Percentiles rank a stretch among this genome's conserved stretches.
Conservation (phyloP, 208 protist genomes). For the Strigomonas galati region DNA sequence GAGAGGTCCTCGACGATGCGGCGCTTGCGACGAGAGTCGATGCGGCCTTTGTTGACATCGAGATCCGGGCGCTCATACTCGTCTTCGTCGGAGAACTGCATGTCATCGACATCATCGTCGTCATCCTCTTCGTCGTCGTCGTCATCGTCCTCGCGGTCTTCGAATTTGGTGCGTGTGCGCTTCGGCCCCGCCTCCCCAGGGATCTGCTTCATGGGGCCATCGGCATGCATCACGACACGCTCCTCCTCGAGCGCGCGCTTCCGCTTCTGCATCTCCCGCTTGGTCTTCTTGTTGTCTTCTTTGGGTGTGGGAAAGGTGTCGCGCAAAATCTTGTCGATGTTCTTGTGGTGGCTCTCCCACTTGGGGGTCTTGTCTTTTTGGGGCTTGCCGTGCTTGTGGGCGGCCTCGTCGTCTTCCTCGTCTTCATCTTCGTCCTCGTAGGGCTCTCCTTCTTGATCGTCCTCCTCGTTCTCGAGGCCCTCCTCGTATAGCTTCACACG, state of each 20-base stretch:
- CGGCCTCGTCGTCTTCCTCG: conserved; percentile 22
- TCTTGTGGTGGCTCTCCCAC: conserved; percentile 80
- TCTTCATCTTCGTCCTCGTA: conserved; percentile 43
- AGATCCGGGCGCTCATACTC: conserved; percentile 42
- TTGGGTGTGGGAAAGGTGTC: conserved; percentile 79
- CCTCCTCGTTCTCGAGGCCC: conserved; percentile 48
- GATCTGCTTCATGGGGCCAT: conserved; percentile 23
- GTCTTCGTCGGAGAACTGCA: conserved; percentile 42
- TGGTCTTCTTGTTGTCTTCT: conserved; percentile 26
- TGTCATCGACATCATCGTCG: conserved; percentile 43
- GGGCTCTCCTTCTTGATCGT: conserved; percentile 29
- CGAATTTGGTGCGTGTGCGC: conserved; percentile 47
- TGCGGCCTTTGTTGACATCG: conserved; percentile 59
- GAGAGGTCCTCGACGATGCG: conserved; percentile 59
- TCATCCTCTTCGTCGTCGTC: conserved; percentile 31
- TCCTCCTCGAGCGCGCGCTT: conserved; percentile 70
- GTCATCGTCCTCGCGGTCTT: conserved; percentile 38
- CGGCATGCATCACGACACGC: conserved; percentile 59
- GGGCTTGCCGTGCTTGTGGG: conserved; percentile 20
- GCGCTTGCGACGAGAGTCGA: conserved; percentile 73
- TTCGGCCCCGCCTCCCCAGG: conserved; percentile 8
- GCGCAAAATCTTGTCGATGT: conserved; percentile 80
- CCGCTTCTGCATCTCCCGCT: conserved; percentile 28
- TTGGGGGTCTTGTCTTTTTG: conserved; percentile 54
- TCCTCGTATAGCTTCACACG: conserved; percentile 74